Evolutionary conservation across 192 early-diverging fungal species (phyloP), one percentile per base, ranked within the genome.

Genomic region (Obelidium mucronatum): DNA sequence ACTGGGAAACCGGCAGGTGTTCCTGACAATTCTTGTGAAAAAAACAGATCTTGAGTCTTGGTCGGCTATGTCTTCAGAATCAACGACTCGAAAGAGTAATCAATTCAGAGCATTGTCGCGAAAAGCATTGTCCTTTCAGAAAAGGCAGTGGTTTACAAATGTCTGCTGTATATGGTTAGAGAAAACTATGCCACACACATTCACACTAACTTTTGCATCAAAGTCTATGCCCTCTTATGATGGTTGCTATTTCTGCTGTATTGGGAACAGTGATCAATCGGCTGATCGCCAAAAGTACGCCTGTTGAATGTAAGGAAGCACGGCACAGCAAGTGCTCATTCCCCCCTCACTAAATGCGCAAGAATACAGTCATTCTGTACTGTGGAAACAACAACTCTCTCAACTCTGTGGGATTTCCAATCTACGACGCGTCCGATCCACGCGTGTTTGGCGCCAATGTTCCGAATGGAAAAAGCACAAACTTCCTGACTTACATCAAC

Each of bases 151-250:
- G 34, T 74, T 74, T n/a, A 74, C 72, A 74, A 74, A 74, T 40
- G 35, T 33, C 60, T 74, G 72, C 55, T 74, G 72, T 39, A 74
- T 74, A 19, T 72, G 69, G 33, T 65, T 39, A n/a, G n/a, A 24
- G 36, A 26, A 13, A 26, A 60, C 24, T 24, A 60, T 19, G 13
- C 13, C 8, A 60, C 58, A 19, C 58, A 6, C 24, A 33, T 24
- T 13, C 58, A 60, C 33, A 13, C 33, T 60, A 13, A 48, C 58
- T 19, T 24, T 13, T 65, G 30, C 30, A n/a, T n/a, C n/a, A n/a
- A n/a, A n/a, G n/a, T n/a, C n/a, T n/a, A n/a, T 93, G 92, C 68
- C 91, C 91, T 0, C 71, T 92, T 15, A 61, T 91, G 37, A 91
- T 93, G 91, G 89, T 92, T 40, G 74, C 85, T 5, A 85, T 92